Evolutionary conservation across 108 stramenopile species (phyloP), one percentile per base, ranked within the genome.

Genomic region (Cyclotella distinguenda): DNA sequence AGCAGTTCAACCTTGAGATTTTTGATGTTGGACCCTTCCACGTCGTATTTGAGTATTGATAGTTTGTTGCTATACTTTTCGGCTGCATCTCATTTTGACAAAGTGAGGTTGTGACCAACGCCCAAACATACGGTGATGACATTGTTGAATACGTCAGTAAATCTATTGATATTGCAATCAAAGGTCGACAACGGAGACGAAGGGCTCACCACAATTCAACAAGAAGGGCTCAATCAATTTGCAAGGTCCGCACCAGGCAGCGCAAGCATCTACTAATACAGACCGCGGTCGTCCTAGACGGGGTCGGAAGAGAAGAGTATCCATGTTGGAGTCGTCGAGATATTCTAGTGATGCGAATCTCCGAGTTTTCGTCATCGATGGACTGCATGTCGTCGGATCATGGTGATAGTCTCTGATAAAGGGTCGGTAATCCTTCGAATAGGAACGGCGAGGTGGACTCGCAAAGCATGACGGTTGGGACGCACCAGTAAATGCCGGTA

Each of bases 181-280:
- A 16, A 30, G 30, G 16, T 32, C 13, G 53, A 12, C 8, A 13
- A 34, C 31, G 30, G 33, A 6, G 22, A 48, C 3, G 16, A 0
- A 16, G 13, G 0, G 53, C 73, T 74, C 31, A 74, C 73, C 84
- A 40, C 69, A 82, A 22, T 80, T 55, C 9, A 60, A 54, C 38
- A 85, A 36, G 26, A 71, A 52, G 11, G 85, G 85, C 45, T 86
- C 85, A 35, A 86, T 86, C 43, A 86, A 53, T 66, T 82, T 84
- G 40, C 85, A 86, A 5, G 85, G 85, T 1, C 85, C 85, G 42
- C 85, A 86, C 79, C 79, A 84, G 9, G 48, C 45, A 35, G 84
- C 74, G 46, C 47, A 75, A 12, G 66, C 74, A 68, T 75, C 74
- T 13, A 75, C 74, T 38, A 75, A 43, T 0, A 67, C 74, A 1